Base-by-base conservation (phyloP, 805 yeast species). In the Scheffersomyces lignosus region DNA sequence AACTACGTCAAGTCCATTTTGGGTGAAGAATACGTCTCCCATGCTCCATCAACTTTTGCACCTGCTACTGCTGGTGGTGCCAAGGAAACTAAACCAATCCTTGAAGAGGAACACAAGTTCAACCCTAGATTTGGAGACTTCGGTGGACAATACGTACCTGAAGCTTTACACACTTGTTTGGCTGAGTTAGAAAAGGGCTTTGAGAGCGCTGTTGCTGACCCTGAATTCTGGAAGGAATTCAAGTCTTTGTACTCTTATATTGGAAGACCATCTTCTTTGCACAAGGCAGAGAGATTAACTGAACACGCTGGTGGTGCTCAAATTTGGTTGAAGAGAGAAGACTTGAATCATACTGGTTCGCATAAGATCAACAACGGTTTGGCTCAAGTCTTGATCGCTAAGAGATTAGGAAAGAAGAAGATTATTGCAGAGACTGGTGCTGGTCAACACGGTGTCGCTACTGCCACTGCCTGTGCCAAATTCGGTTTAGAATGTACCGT, bases 71-170 rank as follows among this genome's bases (percentile, higher is more conserved):
- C 47, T 5, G 14, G 18, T 17, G 16, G 7, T 4, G 33, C 41
- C 12, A 67, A 58, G 33, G 70, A 65, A 34, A 63, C 70, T 29
- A 48, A 56, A 10, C 62, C 68, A 12, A 48, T 64, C 6, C 65
- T 70, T 24, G 71, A 71, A 40, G 93, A 84, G 60, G 42, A 46
- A 4, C 93, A 85, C 56, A 76, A 78, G 44, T 85, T 77, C 58
- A 76, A 80, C 48, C 83, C 91, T 39, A 75, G 84, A 45, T 91
- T 91, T 53, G 99, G 98, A 55, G 89, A 81, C 33, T 95, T 88
- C 58, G 99, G 99, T 60, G 99, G 99, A 42, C 99, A 93, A 70
- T 93, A 88, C 58, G 99, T 93, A 27, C 99, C 99, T 27, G 99
- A 93, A 71, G 87, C 95, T 15, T 70, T 93, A 55, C 91, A 90